Conservation (phyloP, 1,284 basidiomycete species). For the Melampsora americana region DNA sequence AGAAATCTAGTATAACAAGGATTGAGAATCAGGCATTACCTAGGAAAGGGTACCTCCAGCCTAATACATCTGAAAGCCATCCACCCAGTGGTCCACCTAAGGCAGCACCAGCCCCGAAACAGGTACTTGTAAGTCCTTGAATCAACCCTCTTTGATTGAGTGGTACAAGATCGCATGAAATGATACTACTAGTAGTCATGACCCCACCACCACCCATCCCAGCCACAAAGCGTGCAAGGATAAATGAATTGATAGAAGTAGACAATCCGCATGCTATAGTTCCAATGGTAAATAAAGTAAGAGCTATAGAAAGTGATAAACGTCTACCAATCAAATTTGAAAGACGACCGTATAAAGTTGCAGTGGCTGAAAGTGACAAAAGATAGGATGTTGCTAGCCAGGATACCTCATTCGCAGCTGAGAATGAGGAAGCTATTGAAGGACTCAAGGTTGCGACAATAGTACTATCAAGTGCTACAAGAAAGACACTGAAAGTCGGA, state of each 20-base stretch:
- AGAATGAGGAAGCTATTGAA: too few species aligned
- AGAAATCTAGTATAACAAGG: too few species aligned
- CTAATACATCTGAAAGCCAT: constrained; percentile 51
- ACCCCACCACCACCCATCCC: constrained; percentile 45
- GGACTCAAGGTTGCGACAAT: too few species aligned
- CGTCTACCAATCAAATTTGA: constrained; percentile 52
- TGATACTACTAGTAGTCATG: constrained; percentile 49
- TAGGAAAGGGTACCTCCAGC: constrained; percentile 52
- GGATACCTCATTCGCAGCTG: too few species aligned
- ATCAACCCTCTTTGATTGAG: constrained; percentile 51
- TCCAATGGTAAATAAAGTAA: constrained; percentile 42
- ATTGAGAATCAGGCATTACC: neutral
- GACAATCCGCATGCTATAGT: constrained; percentile 25
- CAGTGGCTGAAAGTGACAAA: too few species aligned
- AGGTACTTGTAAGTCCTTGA: constrained; percentile 53
- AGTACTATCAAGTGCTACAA: constrained; percentile 46
- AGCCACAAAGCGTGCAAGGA: constrained; percentile 14
- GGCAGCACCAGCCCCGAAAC: constrained; percentile 51
- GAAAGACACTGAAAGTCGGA: constrained; percentile 22
- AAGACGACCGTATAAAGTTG: too few species aligned
- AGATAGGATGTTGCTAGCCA: too few species aligned
- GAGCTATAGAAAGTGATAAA: constrained; percentile 48
- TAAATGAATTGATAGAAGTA: neutral
- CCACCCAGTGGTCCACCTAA: constrained; percentile 54
- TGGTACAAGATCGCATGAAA: constrained; percentile 52